Conservation (phyloP, 2,329 filamentous ascomycete genomes). For the Fusarium oligoseptatum region DNA sequence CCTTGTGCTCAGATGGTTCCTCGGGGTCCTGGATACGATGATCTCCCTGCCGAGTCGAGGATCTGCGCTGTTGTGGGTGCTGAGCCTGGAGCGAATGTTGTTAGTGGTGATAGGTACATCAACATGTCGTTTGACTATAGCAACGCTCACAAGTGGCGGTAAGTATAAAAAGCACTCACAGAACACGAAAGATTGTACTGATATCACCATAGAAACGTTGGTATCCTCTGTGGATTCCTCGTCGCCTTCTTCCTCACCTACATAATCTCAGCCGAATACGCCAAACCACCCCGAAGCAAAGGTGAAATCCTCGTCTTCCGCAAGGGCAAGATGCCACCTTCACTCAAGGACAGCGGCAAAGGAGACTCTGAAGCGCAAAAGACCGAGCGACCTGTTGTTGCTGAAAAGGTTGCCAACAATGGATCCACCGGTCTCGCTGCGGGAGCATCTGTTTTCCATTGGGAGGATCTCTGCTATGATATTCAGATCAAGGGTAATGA, state of each 20-base stretch:
- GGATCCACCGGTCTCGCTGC: conserved; percentile 3
- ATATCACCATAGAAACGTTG: conserved; percentile 67
- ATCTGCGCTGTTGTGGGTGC: conserved; percentile 69
- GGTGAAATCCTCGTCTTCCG: conserved; percentile 79
- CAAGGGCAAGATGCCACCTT: conserved; percentile 67
- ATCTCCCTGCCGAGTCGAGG: conserved; percentile 59
- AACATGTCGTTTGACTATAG: conserved; percentile 67
- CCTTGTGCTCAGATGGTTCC: conserved; percentile 67
- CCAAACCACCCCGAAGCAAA: conserved; percentile 71
- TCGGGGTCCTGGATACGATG: conserved; percentile 46
- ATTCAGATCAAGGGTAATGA: conserved; percentile 74
- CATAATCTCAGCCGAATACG: conserved; percentile 73
- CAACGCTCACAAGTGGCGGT: conserved; percentile 68
- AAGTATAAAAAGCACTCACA: accelerated
- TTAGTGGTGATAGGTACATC: conserved; percentile 74
- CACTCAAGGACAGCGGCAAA: conserved; percentile 62
- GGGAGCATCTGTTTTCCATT: conserved; percentile 69
- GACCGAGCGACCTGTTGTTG: conserved; percentile 42
- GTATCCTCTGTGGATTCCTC: conserved; percentile 75
- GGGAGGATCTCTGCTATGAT: conserved; percentile 75
- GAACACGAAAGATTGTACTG: accelerated
- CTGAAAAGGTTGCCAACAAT: conserved; percentile 27
- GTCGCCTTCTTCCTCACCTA: conserved; percentile 74
- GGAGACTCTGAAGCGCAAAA: conserved; percentile 43
- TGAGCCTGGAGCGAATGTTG: conserved; percentile 63